These are phyloP conservation scores for Hygrocybe coccinea DNA, from an alignment of 768 basidiomycete genomes.

Conservation along the genomic window DNA sequence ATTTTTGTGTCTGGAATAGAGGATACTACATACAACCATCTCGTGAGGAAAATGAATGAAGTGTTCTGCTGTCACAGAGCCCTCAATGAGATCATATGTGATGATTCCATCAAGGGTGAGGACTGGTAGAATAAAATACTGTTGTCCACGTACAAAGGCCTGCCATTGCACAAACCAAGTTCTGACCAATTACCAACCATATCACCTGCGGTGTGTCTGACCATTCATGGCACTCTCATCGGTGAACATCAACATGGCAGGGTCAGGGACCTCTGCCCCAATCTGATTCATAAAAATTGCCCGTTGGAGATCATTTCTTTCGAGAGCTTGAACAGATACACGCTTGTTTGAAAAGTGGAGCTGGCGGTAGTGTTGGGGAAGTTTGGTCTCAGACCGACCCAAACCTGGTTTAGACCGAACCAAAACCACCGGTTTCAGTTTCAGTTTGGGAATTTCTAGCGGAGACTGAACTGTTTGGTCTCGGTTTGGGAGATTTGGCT, in stretches of 20 bases:
- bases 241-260: conserved; percentile 14
- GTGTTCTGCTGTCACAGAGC: conserved; percentile 28
- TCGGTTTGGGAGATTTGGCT: no score
- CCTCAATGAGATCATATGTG: conserved; percentile 31
- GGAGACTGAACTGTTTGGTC: no score
- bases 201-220: conserved; percentile 13
- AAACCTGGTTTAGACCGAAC: no score
- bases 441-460: no score
- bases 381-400: no score
- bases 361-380: no score
- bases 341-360: background rate
- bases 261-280: background rate
- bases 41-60: conserved; percentile 30
- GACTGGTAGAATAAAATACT: conserved; percentile 28
- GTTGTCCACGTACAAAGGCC: conserved; percentile 22
- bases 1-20: conserved; percentile 9
- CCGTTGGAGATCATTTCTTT: background rate
- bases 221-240: conserved; percentile 28
- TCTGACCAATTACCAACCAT: conserved; percentile 15
- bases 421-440: no score
- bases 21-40: conserved; percentile 19
- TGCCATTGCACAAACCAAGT: conserved; percentile 18
- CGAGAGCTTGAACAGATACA: background rate
- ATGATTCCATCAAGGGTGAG: conserved; percentile 27
- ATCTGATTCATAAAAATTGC: conserved; percentile 2